phyloP scores from a whole-genome alignment of 2,329 filamentous ascomycete species.

The Mycocentrospora acerina region DNA sequence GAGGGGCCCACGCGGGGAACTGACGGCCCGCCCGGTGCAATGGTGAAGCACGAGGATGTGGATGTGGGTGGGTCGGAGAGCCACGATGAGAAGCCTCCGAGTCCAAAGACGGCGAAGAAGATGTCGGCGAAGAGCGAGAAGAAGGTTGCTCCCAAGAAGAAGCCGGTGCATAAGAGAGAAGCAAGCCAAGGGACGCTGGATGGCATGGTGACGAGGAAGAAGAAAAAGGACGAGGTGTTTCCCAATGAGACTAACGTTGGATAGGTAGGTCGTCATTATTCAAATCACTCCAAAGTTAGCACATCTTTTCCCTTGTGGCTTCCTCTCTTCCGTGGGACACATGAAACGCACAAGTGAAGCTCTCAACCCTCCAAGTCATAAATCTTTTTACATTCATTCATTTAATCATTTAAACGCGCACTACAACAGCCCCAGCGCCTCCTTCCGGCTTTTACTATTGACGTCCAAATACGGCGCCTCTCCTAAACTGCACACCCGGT shows the following conservation, averaged over 20 bases:
- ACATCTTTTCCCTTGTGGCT: no score
- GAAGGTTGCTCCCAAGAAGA: conserved; percentile 56
- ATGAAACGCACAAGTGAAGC: no score
- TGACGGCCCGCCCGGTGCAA: conserved; percentile 44
- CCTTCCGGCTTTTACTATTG: conserved; percentile 50
- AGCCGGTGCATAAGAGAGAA: conserved; percentile 60
- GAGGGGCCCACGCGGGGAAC: conserved; percentile 49
- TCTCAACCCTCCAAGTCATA: no score
- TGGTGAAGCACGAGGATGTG: conserved; percentile 29
- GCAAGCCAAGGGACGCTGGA: conserved; percentile 52
- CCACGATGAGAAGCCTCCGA: conserved; percentile 6
- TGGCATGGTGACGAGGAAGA: conserved; percentile 32
- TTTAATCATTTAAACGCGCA: no score
- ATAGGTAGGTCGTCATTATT: not conserved
- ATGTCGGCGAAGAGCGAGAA: conserved; percentile 61
- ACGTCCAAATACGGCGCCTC: conserved; percentile 59
- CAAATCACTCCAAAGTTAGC: not conserved
- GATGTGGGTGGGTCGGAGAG: conserved; percentile 18
- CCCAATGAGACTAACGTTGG: conserved; percentile 17
- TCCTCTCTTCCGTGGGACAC: no score
- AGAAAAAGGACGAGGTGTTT: conserved; percentile 24
- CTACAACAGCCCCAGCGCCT: conserved; percentile 34
- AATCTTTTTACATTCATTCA: no score
- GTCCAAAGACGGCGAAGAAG: conserved; percentile 16
- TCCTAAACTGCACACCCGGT: conserved; percentile 56